These are phyloP conservation scores for Hortiboletus flavorubellus DNA, from an alignment of 768 basidiomycete species.

Conservation along the genomic window DNA sequence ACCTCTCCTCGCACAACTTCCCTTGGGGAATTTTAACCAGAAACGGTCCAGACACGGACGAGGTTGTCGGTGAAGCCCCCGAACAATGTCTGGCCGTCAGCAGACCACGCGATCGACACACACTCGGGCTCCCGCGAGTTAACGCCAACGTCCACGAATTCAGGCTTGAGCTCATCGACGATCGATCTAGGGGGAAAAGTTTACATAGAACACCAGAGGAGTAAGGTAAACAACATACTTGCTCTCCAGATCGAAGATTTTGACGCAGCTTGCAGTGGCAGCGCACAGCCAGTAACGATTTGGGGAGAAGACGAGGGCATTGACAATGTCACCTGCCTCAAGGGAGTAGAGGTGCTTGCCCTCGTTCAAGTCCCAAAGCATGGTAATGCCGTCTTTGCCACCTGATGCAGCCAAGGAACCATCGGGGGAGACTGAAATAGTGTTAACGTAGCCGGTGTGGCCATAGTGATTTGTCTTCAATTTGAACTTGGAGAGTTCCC, in stretches of 20 bases:
- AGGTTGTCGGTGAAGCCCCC: conserved; percentile 96
- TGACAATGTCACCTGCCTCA: conserved; percentile 97
- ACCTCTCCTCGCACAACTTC: conserved; percentile 19
- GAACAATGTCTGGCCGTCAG: conserved; percentile 96
- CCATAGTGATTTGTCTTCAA: conserved; percentile 99
- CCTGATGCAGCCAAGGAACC: conserved; percentile 98
- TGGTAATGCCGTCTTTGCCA: conserved; percentile 99
- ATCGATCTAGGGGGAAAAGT: conserved; percentile 61
- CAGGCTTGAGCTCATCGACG: conserved; percentile 97
- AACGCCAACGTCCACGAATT: conserved; percentile 74
- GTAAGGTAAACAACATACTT: conserved; percentile 58
- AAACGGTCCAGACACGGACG: conserved; percentile 90
- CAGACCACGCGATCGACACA: conserved; percentile 97
- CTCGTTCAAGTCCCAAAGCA: conserved; percentile 99
- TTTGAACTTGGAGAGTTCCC: conserved; percentile 99
- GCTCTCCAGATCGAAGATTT: conserved; percentile 99
- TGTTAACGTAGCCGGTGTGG: conserved; percentile 99
- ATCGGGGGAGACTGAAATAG: conserved; percentile 96
- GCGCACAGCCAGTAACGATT: conserved; percentile 99
- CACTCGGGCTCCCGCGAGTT: conserved; percentile 83
- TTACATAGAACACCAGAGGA: not conserved
- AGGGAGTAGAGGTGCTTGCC: conserved; percentile 99
- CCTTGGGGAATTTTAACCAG: conserved; percentile 36
- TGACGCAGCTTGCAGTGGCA: conserved; percentile 94
- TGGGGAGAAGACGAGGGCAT: conserved; percentile 98